phyloP scores from a whole-genome alignment of 2,329 filamentous ascomycete species.

The Eurotiales sp. region DNA sequence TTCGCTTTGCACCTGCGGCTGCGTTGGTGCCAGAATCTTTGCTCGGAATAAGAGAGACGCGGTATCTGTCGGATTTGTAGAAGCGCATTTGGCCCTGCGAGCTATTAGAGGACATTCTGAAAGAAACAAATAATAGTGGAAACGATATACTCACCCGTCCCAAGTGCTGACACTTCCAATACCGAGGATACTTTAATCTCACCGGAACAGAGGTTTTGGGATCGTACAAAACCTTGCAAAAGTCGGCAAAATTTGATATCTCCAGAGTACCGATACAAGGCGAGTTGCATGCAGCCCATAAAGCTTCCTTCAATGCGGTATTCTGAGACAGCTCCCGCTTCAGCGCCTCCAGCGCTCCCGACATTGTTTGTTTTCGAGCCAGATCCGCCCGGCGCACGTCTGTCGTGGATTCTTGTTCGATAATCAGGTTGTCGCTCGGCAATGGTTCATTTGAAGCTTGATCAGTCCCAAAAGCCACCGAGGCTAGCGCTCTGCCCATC shows the following conservation, averaged over 20 bases:
- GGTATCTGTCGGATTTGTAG: constrained; percentile 34
- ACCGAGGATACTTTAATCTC: constrained; percentile 53
- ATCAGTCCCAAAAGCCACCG: constrained; percentile 56
- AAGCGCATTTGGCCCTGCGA: constrained; percentile 43
- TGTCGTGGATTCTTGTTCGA: constrained; percentile 54
- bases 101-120: neutral
- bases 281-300: constrained; percentile 57
- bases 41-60: constrained; percentile 33
- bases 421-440: constrained; percentile 47
- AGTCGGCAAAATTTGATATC: constrained; percentile 54
- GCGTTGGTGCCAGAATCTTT: constrained; percentile 20
- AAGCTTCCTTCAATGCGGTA: constrained; percentile 46
- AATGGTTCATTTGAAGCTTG: constrained; percentile 29
- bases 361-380: constrained; percentile 54
- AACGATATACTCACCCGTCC: constrained; percentile 49
- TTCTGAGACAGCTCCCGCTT: constrained; percentile 52
- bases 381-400: constrained; percentile 52
- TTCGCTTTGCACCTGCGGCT: constrained; percentile 30
- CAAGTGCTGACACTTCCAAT: constrained; percentile 52
- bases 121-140: neutral
- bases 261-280: constrained; percentile 50
- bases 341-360: constrained; percentile 56
- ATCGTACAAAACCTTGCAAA: constrained; percentile 56
- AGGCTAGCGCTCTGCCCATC: constrained; percentile 55
- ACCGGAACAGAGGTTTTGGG: constrained; percentile 48